Evolutionary conservation across 345 rosid genomes (phyloP).

Genomic region (Raphanus raphanistrum): DNA sequence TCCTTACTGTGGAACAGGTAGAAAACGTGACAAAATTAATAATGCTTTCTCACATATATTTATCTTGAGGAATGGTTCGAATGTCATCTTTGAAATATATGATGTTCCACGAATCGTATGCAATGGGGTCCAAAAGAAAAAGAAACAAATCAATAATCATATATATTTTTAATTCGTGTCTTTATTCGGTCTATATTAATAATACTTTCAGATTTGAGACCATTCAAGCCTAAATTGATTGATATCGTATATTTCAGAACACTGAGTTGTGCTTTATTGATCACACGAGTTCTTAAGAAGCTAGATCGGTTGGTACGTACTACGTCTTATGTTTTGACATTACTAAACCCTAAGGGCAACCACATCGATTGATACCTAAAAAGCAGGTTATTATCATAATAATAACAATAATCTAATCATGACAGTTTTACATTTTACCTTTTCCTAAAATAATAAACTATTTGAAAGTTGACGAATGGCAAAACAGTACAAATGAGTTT

Average conservation of each 20-base stretch:
- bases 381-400: too few relatives aligned
- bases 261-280: background rate
- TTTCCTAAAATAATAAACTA: too few relatives aligned
- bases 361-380: too few relatives aligned
- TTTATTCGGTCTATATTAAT: background rate
- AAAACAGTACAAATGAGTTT: too few relatives aligned
- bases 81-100: background rate
- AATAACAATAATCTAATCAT: too few relatives aligned
- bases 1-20: background rate
- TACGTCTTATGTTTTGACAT: background rate
- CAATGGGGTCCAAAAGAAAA: conserved; percentile 28
- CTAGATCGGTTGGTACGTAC: background rate
- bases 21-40: conserved; percentile 21
- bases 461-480: too few relatives aligned
- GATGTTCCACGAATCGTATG: conserved; percentile 24
- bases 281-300: background rate
- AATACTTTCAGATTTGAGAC: background rate
- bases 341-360: background rate
- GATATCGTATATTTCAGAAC: background rate
- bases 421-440: too few relatives aligned
- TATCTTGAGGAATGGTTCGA: background rate
- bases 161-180: background rate
- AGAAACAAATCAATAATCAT: background rate
- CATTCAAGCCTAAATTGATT: background rate
- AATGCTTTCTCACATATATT: background rate